Conservation (phyloP, 1,139 yeast genomes). For the Taiozyma sp. region DNA sequence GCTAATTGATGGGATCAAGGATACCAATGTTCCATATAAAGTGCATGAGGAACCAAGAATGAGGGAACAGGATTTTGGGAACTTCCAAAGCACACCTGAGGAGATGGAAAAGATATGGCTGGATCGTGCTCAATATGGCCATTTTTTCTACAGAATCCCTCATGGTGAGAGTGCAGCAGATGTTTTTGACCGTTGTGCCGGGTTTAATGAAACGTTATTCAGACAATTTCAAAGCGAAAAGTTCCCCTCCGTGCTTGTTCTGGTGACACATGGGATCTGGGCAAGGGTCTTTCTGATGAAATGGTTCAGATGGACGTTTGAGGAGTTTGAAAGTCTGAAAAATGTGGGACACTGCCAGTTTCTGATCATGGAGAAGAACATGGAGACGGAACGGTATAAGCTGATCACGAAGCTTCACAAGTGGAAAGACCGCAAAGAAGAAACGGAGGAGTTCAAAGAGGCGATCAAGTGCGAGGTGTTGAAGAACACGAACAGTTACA, state of each 20-base stretch:
- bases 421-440: constrained; percentile 50
- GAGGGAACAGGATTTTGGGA: constrained; percentile 94
- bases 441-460: background rate
- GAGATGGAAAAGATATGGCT: constrained; percentile 78
- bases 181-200: constrained; percentile 84
- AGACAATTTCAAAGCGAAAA: constrained; percentile 66
- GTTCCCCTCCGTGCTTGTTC: constrained; percentile 68
- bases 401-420: constrained; percentile 50
- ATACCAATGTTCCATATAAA: constrained; percentile 41
- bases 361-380: constrained; percentile 63
- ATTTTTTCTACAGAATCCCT: constrained; percentile 86
- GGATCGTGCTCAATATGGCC: constrained; percentile 85
- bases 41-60: constrained; percentile 83
- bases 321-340: constrained; percentile 74
- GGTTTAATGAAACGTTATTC: constrained; percentile 80
- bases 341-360: constrained; percentile 84
- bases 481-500: constrained; percentile 21
- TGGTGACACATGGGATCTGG: constrained; percentile 94
- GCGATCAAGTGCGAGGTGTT: constrained; percentile 20
- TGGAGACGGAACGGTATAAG: constrained; percentile 38
- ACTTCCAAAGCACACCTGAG: constrained; percentile 71
- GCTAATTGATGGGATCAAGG: constrained; percentile 54
- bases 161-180: constrained; percentile 96
- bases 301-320: constrained; percentile 91
- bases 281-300: constrained; percentile 87